These are phyloP conservation scores for Dipodascopsis uninucleata DNA, from an alignment of 805 yeast species.

Conservation along the genomic window DNA sequence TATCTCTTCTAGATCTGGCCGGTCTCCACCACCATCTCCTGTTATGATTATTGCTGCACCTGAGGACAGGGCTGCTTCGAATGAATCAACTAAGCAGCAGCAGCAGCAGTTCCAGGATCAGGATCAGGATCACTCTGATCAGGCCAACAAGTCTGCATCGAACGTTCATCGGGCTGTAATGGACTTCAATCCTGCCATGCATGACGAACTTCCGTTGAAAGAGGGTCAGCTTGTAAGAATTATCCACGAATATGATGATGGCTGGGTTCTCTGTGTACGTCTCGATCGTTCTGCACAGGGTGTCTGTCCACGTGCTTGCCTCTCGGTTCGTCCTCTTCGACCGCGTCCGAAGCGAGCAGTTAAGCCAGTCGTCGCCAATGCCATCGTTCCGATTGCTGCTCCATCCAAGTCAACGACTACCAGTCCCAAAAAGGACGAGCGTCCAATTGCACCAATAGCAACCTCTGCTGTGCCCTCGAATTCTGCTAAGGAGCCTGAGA, in stretches of 20 bases:
- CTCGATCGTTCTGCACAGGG: constrained; percentile 28
- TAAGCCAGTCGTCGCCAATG: constrained; percentile 1
- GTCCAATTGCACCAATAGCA: constrained; percentile 1
- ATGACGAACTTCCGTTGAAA: constrained; percentile 28
- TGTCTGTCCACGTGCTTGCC: constrained; percentile 26
- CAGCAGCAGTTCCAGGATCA: constrained; percentile 4
- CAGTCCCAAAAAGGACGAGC: constrained; percentile 2
- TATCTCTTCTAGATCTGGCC: constrained; percentile 4
- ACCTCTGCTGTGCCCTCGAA: constrained; percentile 1
- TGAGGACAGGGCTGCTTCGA: constrained; percentile 1
- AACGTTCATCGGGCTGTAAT: constrained; percentile 29
- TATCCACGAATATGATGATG: constrained; percentile 31
- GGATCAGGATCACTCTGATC: constrained; percentile 1
- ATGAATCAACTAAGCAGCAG: not conserved
- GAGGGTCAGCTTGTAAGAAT: constrained; percentile 30
- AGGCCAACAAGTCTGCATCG: constrained; percentile 17
- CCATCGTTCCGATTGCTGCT: not conserved
- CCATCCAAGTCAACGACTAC: constrained; percentile 5
- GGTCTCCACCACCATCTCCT: constrained; percentile 8
- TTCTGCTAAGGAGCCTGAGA: not conserved
- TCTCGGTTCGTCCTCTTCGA: constrained; percentile 23
- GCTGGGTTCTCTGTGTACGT: constrained; percentile 29
- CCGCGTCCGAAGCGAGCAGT: constrained; percentile 27
- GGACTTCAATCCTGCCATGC: constrained; percentile 30
- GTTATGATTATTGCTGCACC: constrained; percentile 13